Evolutionary conservation across 176 grass and related monocot species (phyloP).

Genomic region (Canna indica): DNA sequence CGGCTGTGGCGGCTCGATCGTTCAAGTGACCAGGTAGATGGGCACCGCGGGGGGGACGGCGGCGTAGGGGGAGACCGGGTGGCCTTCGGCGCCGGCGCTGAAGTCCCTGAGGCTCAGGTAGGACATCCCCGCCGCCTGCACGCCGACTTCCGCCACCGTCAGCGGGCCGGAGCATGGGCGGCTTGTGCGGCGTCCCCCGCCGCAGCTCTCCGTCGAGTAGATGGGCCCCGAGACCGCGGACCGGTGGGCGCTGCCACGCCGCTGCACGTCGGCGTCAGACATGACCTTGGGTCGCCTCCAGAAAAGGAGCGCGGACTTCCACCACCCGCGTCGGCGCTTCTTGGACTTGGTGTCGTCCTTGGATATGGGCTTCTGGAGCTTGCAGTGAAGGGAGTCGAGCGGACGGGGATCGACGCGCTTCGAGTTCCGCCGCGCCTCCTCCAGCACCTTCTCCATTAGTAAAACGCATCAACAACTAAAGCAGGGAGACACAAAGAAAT

Average conservation of each 20-base stretch:
- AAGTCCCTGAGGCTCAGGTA: slow-evolving; percentile 41
- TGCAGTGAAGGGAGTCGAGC: slow-evolving; percentile 33
- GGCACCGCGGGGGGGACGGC: slow-evolving; percentile 25
- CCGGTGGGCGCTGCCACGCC: neutral
- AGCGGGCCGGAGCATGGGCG: slow-evolving; percentile 25
- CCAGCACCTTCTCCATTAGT: neutral
- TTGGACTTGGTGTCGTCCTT: slow-evolving; percentile 24
- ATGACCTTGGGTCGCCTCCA: slow-evolving; percentile 24
- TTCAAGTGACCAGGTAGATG: slow-evolving; percentile 61
- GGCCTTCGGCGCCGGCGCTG: neutral
- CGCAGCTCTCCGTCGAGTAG: neutral
- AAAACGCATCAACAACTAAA: neutral
- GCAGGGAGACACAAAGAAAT: neutral
- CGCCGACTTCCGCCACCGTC: slow-evolving; percentile 33
- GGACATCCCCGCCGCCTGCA: neutral
- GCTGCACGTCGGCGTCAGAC: neutral
- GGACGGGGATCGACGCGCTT: neutral
- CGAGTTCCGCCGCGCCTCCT: slow-evolving; percentile 15
- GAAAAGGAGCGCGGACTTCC: slow-evolving; percentile 33
- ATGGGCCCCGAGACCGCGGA: neutral
- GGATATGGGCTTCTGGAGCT: slow-evolving; percentile 45
- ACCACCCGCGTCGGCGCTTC: slow-evolving; percentile 38
- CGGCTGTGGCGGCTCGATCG: neutral
- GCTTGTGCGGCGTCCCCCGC: slow-evolving; percentile 17
- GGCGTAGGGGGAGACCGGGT: neutral